Percentiles rank a stretch among this genome's conserved stretches.
Evolutionary conservation across 495 filamentous ascomycete genomes (phyloP).

Genomic region (Penicillium chermesinum): DNA sequence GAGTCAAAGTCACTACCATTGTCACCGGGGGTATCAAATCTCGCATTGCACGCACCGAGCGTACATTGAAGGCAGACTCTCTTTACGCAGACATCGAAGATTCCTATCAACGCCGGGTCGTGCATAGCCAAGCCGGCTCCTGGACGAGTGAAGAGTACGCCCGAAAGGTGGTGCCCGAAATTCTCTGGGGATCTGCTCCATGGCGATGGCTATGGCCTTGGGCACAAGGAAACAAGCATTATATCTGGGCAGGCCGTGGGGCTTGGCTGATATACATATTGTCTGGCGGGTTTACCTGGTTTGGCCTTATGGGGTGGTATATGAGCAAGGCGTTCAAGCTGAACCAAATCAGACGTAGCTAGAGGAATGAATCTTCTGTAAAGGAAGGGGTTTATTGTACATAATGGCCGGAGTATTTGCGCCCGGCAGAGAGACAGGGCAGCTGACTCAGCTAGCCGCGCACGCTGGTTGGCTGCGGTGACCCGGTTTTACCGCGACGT

Average conservation of each 20-base stretch:
- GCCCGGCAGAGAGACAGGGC: constrained; percentile 13
- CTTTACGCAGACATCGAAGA: constrained; percentile 49
- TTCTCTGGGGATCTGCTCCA: constrained; percentile 43
- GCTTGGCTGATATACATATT: constrained; percentile 48
- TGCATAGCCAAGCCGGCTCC: constrained; percentile 52
- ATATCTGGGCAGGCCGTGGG: constrained; percentile 51
- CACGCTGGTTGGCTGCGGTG: constrained; percentile 22
- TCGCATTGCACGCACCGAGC: constrained; percentile 50
- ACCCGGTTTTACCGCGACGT: constrained; percentile 26
- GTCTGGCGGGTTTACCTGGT: constrained; percentile 39
- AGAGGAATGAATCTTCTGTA: neutral
- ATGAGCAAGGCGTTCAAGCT: constrained; percentile 47
- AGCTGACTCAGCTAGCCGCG: constrained; percentile 23
- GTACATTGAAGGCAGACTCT: constrained; percentile 41
- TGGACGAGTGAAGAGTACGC: constrained; percentile 53
- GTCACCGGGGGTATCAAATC: constrained; percentile 59
- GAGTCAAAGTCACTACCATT: constrained; percentile 50
- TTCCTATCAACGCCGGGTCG: constrained; percentile 48
- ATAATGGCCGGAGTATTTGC: constrained; percentile 25
- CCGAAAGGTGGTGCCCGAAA: constrained; percentile 48
- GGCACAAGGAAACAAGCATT: constrained; percentile 37
- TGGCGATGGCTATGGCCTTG: constrained; percentile 47
- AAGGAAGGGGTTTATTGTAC: neutral
- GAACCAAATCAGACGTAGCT: constrained; percentile 25
- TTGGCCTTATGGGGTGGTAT: constrained; percentile 33